Evolutionary conservation across 2,329 filamentous ascomycete genomes (phyloP), one percentile per base, ranked within the genome.

Genomic region (Claviceps africana): DNA sequence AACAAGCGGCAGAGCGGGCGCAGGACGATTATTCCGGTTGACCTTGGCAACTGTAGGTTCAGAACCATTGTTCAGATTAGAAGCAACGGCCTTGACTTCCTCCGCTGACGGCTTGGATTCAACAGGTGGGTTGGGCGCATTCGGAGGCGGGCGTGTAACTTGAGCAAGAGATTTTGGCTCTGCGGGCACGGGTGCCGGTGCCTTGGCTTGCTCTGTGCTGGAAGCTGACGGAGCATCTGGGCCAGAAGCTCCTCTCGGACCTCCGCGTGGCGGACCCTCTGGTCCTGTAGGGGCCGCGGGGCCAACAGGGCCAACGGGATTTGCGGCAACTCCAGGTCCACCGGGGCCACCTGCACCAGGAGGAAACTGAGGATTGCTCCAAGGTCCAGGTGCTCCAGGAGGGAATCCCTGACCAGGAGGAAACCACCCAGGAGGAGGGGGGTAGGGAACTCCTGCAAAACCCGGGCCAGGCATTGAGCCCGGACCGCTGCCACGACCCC

Each of bases 361-460:
- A 54, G 82, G 83, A 62, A 84, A 86, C 21, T 75, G 78, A 58
- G 71, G 76, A 62, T 70, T 74, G 62, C 68, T 71, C 76, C 75
- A 80, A 19, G 74, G 76, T 47, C 78, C 83, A 30, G 79, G 80
- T 15, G 51, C 48, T 44, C 48, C 48, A 76, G 63, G 47, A 21
- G 82, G 84, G 59, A 88, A 93, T 28, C 82, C 83, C 67, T 87
- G 86, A 7, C 83, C 84, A 9, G 82, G 81, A 57, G 85, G 85
- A 64, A 83, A 91, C 86, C 88, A 94, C 52, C 84, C 85, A 25
- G 81, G 80, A 47, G 82, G 86, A 17, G 82, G 83, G 56, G 85
- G 86, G 65, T 89, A 94, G 1, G 85, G 84, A 77, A 88, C 84
- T 58, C 82, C 82, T 58, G 81, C 81, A 60, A 84, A 88, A 28